phyloP scores from a whole-genome alignment of 2,329 filamentous ascomycete genomes.

The Colletotrichum camelliae region DNA sequence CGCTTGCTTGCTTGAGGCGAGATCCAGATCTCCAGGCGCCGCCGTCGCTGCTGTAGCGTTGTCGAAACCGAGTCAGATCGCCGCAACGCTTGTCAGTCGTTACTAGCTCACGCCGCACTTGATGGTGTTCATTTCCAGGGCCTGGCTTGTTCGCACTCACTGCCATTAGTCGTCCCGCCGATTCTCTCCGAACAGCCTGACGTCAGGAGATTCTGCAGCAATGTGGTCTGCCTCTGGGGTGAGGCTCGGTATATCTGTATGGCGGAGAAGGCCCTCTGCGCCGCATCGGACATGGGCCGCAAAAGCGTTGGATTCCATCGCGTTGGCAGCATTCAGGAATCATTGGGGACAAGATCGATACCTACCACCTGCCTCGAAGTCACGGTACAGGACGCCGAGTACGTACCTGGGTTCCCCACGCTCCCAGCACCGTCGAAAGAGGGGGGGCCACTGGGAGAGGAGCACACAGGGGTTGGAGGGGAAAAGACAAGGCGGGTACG shows the following conservation, averaged over 20 bases:
- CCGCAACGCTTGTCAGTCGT: neutral
- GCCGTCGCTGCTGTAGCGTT: neutral
- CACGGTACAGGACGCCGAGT: neutral
- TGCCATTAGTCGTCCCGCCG: neutral
- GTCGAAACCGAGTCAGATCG: constrained; percentile 11
- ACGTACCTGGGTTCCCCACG: constrained; percentile 19
- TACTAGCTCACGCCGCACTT: neutral
- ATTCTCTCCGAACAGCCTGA: neutral
- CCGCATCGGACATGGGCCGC: neutral
- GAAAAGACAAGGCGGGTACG: neutral
- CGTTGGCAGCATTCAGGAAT: neutral
- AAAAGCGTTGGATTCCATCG: neutral
- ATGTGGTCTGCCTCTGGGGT: constrained; percentile 1
- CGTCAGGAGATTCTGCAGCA: constrained; percentile 2
- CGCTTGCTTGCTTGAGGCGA: constrained; percentile 6
- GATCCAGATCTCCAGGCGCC: constrained; percentile 4
- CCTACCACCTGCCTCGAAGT: neutral
- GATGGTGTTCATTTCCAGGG: neutral
- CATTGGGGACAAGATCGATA: neutral
- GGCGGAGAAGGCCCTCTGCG: neutral
- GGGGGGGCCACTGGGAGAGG: neutral
- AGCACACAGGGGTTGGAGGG: neutral
- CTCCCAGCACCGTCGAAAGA: neutral
- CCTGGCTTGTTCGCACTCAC: neutral
- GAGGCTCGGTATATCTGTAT: neutral